Base-by-base conservation (phyloP, 805 yeast genomes). In the Metschnikowia matae region DNA sequence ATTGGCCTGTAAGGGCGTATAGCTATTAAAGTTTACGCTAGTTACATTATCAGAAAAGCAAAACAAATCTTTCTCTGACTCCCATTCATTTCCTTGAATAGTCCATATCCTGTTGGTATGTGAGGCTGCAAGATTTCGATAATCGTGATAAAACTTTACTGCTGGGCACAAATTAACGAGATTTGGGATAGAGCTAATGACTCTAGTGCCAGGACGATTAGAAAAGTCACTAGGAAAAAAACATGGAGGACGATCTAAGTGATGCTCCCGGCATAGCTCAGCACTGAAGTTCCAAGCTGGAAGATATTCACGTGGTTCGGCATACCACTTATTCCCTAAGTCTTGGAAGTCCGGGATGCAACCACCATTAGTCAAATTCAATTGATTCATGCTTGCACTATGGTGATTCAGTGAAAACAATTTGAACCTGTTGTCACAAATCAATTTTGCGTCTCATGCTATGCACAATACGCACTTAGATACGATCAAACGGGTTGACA, bases 401-500 rank as follows among this genome's bases (percentile, higher is more conserved):
- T 18, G 11, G 29, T 13, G 7, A 17, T 18, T 18, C 6, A 23
- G 5, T 17, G 13, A 31, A 8, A 5, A 13, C 3, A 15, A 15
- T 17, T 33, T 31, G 15, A 41, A 6, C 11, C 11, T 39, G 6
- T 39, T 11, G 26, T 15, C 45, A 42, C 45, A 42, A 42, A 42
- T 23, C n/a, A 26, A 40, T 26, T 41, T 20, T 32, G 38, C 38
- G 21, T 20, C 38, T 33, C 18, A 34, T 18, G n/a, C 18, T 18
- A 42, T 42, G 45, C 45, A 34, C 38, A 32, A 42, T 6, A 33
- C 20, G 40, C 33, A 14, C 46, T 35, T 41, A 54, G 13, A 53
- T 46, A 11, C 56, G 43, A 37, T 55, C 58, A 10, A 55, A 55
- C 1, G 58, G 58, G 32, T 55, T 55, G 35, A 55, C 55, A 36